phyloP scores from a whole-genome alignment of 2,329 filamentous ascomycete genomes.

The Gremmenia infestans region DNA sequence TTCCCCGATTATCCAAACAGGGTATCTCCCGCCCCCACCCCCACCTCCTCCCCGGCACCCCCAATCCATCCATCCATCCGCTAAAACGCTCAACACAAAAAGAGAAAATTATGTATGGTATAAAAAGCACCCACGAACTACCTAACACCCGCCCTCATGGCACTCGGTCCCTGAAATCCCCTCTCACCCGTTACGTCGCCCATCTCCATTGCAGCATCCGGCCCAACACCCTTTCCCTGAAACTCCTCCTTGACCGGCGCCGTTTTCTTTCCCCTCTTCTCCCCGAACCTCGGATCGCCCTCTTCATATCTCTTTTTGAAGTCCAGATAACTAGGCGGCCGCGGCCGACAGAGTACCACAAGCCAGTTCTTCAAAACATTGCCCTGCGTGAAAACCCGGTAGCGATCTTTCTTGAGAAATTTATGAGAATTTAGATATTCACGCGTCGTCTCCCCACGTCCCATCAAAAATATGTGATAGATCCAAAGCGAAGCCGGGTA shows the following conservation, averaged over 20 bases:
- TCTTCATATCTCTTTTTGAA: slow-evolving; percentile 74
- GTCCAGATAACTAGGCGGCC: slow-evolving; percentile 80
- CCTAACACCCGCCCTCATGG: too few species aligned
- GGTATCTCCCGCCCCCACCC: too few species aligned
- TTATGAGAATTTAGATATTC: slow-evolving; percentile 97
- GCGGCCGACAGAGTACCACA: slow-evolving; percentile 78
- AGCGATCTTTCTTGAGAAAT: slow-evolving; percentile 85
- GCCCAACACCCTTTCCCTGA: slow-evolving; percentile 38
- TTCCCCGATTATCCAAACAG: too few species aligned
- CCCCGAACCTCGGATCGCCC: slow-evolving; percentile 80
- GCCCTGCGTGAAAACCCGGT: slow-evolving; percentile 82
- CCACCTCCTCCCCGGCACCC: too few species aligned
- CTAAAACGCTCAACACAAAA: too few species aligned
- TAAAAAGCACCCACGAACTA: too few species aligned
- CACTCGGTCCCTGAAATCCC: background rate
- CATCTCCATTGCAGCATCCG: slow-evolving; percentile 67
- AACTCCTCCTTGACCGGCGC: slow-evolving; percentile 44
- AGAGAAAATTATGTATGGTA: too few species aligned
- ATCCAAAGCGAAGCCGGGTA: slow-evolving; percentile 81
- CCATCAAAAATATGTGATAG: slow-evolving; percentile 90
- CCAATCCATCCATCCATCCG: too few species aligned
- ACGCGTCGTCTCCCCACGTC: slow-evolving; percentile 86
- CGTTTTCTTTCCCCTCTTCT: slow-evolving; percentile 46
- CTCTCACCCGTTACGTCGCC: slow-evolving; percentile 38
- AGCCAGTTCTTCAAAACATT: slow-evolving; percentile 73